Conservation (phyloP, 345 rosid genomes). For the Pistacia vera region DNA sequence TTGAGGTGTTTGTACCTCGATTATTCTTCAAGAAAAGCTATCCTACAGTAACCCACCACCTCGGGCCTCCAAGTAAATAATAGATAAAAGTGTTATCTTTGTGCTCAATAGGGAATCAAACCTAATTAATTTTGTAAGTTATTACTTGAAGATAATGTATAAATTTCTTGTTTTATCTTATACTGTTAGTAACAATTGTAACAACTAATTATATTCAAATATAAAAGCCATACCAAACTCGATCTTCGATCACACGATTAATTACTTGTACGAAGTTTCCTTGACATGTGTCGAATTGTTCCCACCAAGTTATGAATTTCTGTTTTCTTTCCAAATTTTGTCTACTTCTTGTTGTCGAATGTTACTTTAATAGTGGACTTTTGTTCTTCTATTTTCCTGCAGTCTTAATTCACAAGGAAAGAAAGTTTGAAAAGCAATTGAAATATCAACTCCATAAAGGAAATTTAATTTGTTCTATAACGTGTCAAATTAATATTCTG, state of each 20-base stretch:
- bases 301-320: too few relatives aligned
- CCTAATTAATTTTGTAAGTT: too few relatives aligned
- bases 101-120: too few relatives aligned
- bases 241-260: neutral
- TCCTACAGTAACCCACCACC: too few relatives aligned
- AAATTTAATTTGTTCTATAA: neutral
- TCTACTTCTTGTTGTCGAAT: conserved; percentile 19
- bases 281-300: neutral
- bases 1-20: too few relatives aligned
- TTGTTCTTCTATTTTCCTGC: conserved; percentile 8
- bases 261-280: conserved; percentile 8
- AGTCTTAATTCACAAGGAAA: conserved; percentile 5
- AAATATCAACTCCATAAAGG: neutral
- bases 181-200: neutral
- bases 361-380: neutral
- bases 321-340: neutral
- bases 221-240: neutral
- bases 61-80: too few relatives aligned
- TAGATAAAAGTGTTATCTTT: too few relatives aligned
- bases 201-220: neutral
- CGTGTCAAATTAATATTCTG: too few relatives aligned
- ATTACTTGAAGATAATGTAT: too few relatives aligned
- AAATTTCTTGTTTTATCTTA: neutral
- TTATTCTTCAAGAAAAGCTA: too few relatives aligned
- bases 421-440: conserved; percentile 28